Conservation (phyloP, 2,329 filamentous ascomycete species). For the Dendrostoma leiphaemia region DNA sequence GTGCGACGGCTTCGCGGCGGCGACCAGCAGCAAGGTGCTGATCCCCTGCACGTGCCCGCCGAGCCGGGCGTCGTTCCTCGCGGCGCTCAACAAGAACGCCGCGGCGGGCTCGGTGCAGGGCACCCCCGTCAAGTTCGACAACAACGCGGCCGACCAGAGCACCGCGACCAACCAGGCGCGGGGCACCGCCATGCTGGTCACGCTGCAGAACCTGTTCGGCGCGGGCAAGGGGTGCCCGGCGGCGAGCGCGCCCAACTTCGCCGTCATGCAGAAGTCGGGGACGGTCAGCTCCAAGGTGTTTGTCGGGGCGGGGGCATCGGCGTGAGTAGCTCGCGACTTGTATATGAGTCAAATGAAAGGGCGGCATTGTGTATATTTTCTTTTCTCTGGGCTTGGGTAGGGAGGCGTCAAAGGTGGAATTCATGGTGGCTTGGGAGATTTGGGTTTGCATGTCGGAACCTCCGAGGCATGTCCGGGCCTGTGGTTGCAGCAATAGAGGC, state of each 20-base stretch:
- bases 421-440: no score
- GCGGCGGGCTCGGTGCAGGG: constrained; percentile 15
- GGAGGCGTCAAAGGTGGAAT: no score
- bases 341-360: no score
- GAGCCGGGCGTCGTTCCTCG: constrained; percentile 14
- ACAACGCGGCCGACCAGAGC: constrained; percentile 17
- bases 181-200: constrained; percentile 16
- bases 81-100: constrained; percentile 14
- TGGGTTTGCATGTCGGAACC: no score
- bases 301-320: constrained; percentile 17
- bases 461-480: no score
- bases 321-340: no score
- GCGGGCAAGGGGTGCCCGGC: constrained; percentile 20
- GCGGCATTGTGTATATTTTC: no score
- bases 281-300: not conserved
- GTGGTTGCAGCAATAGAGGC: no score
- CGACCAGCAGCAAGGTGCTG: constrained; percentile 2
- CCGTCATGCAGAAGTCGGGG: constrained; percentile 18
- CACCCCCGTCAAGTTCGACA: constrained; percentile 14
- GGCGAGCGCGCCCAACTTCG: constrained; percentile 20
- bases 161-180: constrained; percentile 14
- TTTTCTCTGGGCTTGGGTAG: no score
- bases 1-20: constrained; percentile 19
- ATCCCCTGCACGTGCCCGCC: constrained; percentile 23
- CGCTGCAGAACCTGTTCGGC: constrained; percentile 20